A percentile compares a stretch with the other conserved stretches of the same genome.
These are phyloP conservation scores for Plasmodium gonderi DNA, from an alignment of 169 alveolate species.

Conservation along the genomic window DNA sequence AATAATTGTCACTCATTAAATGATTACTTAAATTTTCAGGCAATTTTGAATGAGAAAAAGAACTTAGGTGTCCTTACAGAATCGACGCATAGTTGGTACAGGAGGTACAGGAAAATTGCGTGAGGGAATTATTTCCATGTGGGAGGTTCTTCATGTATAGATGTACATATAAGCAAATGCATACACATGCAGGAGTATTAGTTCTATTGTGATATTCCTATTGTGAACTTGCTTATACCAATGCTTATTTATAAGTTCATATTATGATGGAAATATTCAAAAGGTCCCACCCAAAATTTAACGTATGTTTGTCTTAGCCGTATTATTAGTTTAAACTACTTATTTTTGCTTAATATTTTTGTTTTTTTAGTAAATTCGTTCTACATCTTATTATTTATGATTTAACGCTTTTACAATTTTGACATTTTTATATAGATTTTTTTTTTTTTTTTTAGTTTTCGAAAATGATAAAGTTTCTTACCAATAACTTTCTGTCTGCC, in stretches of 20 bases:
- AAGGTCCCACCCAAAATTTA: not conserved
- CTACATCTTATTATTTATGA: not conserved
- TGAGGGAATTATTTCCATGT: not conserved
- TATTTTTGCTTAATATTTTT: not conserved
- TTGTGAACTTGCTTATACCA: not conserved
- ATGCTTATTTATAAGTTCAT: not conserved
- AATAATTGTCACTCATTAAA: slow-evolving; percentile 50
- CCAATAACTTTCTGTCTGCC: not conserved
- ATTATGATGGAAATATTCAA: not conserved
- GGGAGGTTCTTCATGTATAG: not conserved
- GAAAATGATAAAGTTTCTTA: not conserved
- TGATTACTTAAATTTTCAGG: slow-evolving; percentile 44
- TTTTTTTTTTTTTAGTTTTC: not conserved
- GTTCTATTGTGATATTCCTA: not conserved
- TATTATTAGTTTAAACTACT: not conserved
- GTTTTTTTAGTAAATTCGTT: not conserved
- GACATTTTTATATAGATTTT: not conserved
- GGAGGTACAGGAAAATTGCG: slow-evolving; percentile 36
- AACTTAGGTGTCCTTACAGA: slow-evolving; percentile 12
- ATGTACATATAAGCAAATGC: not conserved
- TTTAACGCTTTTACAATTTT: not conserved
- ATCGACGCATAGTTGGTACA: slow-evolving; percentile 50
- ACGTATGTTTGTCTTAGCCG: not conserved
- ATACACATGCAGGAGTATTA: not conserved
- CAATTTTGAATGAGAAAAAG: slow-evolving; percentile 17